Evolutionary conservation across 1,284 basidiomycete genomes (phyloP).

Genomic region (Ceratobasidium sp.): DNA sequence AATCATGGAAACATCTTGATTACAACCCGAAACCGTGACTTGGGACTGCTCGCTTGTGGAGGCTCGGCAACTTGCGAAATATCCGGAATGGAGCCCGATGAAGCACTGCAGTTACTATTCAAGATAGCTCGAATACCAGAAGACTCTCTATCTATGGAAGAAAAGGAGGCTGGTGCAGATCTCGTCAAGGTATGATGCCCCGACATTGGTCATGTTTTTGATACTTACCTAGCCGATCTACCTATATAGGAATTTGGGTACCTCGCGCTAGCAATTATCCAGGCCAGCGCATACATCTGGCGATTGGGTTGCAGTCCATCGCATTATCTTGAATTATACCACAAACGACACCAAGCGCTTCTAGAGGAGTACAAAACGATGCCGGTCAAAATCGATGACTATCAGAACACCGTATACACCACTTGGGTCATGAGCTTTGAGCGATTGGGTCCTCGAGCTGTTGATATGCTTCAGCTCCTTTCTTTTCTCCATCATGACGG

Average conservation of each 20-base stretch:
- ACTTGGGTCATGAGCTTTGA: slow-evolving; percentile 30
- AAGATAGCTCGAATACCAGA: neutral
- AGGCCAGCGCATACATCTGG: slow-evolving; percentile 36
- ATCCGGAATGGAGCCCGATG: slow-evolving; percentile 23
- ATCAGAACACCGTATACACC: slow-evolving; percentile 35
- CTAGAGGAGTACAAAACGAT: slow-evolving; percentile 14
- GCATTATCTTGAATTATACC: slow-evolving; percentile 16
- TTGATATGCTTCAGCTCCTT: slow-evolving; percentile 15
- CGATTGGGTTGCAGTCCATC: neutral
- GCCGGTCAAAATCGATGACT: slow-evolving; percentile 13
- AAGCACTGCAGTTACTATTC: slow-evolving; percentile 14
- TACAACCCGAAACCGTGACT: slow-evolving; percentile 35
- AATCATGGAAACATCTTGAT: slow-evolving; percentile 25
- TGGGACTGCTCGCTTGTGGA: neutral
- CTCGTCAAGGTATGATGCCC: neutral
- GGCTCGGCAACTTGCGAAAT: slow-evolving; percentile 8
- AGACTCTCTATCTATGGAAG: neutral
- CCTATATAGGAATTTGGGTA: slow-evolving; percentile 18
- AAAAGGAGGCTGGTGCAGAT: neutral
- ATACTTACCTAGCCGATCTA: neutral
- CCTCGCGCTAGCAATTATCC: slow-evolving; percentile 38
- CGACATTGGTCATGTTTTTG: neutral
- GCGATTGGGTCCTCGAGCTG: neutral
- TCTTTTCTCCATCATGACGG: slow-evolving; percentile 8
- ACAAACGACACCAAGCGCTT: neutral